Percentiles rank a stretch among this genome's conserved stretches.
phyloP scores from a whole-genome alignment of 768 basidiomycete species.

The Psilocybe cubensis region DNA sequence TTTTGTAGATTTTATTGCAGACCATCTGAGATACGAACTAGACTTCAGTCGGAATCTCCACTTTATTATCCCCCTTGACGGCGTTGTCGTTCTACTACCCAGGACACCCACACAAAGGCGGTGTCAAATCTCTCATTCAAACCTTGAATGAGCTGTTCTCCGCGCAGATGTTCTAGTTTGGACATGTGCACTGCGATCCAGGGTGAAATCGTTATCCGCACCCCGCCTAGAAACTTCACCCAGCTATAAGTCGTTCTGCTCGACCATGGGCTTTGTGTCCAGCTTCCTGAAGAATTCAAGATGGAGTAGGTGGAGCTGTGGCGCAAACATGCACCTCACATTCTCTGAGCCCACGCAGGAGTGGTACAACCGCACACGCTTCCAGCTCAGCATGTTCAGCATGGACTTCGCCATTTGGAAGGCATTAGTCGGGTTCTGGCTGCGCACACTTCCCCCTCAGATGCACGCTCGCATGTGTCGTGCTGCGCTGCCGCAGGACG shows the following conservation, averaged over 20 bases:
- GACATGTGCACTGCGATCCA: slow-evolving; percentile 83
- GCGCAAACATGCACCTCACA: slow-evolving; percentile 53
- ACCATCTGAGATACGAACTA: slow-evolving; percentile 82
- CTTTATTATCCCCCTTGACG: slow-evolving; percentile 15
- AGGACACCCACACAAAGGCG: slow-evolving; percentile 57
- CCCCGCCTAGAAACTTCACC: slow-evolving; percentile 47
- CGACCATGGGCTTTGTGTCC: slow-evolving; percentile 92
- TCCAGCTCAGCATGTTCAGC: slow-evolving; percentile 63
- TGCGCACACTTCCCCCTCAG: slow-evolving; percentile 42
- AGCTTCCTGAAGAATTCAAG: slow-evolving; percentile 66
- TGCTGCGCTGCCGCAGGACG: slow-evolving; percentile 46
- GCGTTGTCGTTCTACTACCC: slow-evolving; percentile 28
- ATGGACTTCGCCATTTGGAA: slow-evolving; percentile 77
- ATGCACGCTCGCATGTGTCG: too few species aligned
- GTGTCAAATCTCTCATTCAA: slow-evolving; percentile 72
- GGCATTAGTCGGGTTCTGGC: slow-evolving; percentile 55
- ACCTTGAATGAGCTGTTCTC: slow-evolving; percentile 88
- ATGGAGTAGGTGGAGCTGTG: slow-evolving; percentile 80
- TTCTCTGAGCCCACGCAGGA: slow-evolving; percentile 48
- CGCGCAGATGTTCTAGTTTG: slow-evolving; percentile 91
- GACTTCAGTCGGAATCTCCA: slow-evolving; percentile 87
- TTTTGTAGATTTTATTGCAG: slow-evolving; percentile 70
- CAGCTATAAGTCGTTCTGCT: slow-evolving; percentile 77
- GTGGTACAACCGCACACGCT: slow-evolving; percentile 62
- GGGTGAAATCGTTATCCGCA: slow-evolving; percentile 78